These are phyloP conservation scores for Phialocephala subalpina DNA, from an alignment of 2,329 filamentous ascomycete species.

Conservation along the genomic window DNA sequence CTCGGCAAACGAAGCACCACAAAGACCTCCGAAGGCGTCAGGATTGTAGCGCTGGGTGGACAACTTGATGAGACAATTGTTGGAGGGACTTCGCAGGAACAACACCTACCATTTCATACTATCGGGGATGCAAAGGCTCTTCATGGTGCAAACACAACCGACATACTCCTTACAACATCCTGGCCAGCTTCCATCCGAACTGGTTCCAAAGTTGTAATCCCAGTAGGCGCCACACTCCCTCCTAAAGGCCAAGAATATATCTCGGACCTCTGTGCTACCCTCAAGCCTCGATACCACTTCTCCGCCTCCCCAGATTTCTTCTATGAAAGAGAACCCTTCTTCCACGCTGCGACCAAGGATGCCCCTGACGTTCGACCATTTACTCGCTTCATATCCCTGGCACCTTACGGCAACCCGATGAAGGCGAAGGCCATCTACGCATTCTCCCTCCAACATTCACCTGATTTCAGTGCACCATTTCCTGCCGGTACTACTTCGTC, in stretches of 20 bases:
- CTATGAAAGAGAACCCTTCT: slow-evolving; percentile 93
- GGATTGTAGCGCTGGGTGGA: slow-evolving; percentile 88
- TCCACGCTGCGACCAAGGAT: slow-evolving; percentile 66
- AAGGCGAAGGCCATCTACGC: slow-evolving; percentile 87
- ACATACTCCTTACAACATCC: slow-evolving; percentile 85
- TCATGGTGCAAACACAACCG: slow-evolving; percentile 77
- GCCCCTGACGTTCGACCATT: slow-evolving; percentile 64
- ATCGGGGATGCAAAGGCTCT: slow-evolving; percentile 79
- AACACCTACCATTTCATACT: slow-evolving; percentile 80
- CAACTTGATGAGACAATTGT: slow-evolving; percentile 67
- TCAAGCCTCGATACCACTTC: slow-evolving; percentile 95
- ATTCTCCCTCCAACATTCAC: slow-evolving; percentile 72
- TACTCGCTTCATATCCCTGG: slow-evolving; percentile 92
- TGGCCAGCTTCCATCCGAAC: slow-evolving; percentile 82
- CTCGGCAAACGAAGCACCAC: slow-evolving; percentile 86
- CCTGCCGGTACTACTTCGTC: slow-evolving; percentile 78
- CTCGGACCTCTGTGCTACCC: slow-evolving; percentile 76
- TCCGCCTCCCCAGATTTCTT: slow-evolving; percentile 69
- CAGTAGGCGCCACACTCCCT: slow-evolving; percentile 59
- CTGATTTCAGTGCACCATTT: slow-evolving; percentile 65
- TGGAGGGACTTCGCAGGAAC: slow-evolving; percentile 71
- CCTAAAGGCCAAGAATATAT: slow-evolving; percentile 67
- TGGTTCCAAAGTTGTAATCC: slow-evolving; percentile 70
- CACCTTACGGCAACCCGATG: slow-evolving; percentile 74
- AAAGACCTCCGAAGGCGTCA: slow-evolving; percentile 89